Evolutionary conservation across 768 basidiomycete genomes (phyloP).

Genomic region (Leccinum pellstonianum): DNA sequence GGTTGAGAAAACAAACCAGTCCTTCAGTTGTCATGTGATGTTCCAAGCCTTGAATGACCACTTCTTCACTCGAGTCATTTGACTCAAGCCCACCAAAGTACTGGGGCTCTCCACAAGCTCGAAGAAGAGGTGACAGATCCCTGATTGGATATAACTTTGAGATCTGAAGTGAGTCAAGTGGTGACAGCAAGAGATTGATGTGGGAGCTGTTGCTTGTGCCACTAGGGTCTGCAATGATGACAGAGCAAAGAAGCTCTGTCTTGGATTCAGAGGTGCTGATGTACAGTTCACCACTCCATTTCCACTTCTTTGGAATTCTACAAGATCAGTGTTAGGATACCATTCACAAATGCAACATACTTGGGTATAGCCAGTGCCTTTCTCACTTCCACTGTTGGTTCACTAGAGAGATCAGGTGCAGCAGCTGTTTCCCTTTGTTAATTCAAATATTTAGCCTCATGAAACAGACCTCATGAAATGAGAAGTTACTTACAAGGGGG

Average conservation of each 20-base stretch:
- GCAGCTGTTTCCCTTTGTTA: slow-evolving; percentile 18
- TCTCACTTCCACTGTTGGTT: slow-evolving; percentile 3
- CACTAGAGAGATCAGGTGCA: slow-evolving; percentile 3
- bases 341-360: slow-evolving; percentile 16
- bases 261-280: slow-evolving; percentile 37
- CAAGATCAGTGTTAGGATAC: not conserved
- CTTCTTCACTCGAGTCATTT: slow-evolving; percentile 38
- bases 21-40: slow-evolving; percentile 46
- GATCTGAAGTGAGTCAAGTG: slow-evolving; percentile 43
- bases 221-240: slow-evolving; percentile 45
- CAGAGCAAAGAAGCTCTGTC: slow-evolving; percentile 48
- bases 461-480: not conserved
- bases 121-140: slow-evolving; percentile 47
- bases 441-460: not conserved
- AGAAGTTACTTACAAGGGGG: slow-evolving; percentile 24
- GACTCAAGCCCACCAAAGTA: slow-evolving; percentile 55
- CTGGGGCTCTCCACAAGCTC: slow-evolving; percentile 47
- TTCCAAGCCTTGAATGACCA: slow-evolving; percentile 41
- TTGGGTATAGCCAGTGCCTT: slow-evolving; percentile 26
- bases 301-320: slow-evolving; percentile 63
- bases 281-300: slow-evolving; percentile 60
- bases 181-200: slow-evolving; percentile 47
- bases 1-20: slow-evolving; percentile 39
- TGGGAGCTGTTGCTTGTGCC: slow-evolving; percentile 44
- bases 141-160: slow-evolving; percentile 46